phyloP scores from a whole-genome alignment of 768 basidiomycete species.

The Phallus indusiatus region DNA sequence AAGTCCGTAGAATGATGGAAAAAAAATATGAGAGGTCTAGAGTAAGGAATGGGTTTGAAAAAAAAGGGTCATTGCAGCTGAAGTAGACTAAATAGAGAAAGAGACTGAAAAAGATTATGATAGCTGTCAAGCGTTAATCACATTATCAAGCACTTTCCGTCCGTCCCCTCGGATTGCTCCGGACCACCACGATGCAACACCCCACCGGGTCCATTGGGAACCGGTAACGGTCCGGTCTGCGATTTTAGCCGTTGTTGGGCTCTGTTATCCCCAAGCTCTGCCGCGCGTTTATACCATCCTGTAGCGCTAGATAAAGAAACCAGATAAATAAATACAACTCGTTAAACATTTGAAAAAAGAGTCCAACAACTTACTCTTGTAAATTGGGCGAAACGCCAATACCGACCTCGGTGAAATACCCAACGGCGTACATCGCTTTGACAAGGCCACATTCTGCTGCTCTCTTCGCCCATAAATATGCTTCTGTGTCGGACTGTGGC shows the following conservation, averaged over 20 bases:
- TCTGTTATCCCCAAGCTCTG: conserved; percentile 90
- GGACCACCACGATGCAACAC: conserved; percentile 49
- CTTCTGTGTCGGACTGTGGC: conserved; percentile 97
- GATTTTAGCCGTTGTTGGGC: conserved; percentile 75
- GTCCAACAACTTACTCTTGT: conserved; percentile 43
- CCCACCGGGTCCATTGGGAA: conserved; percentile 52
- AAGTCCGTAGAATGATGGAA: too few relatives aligned
- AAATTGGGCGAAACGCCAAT: conserved; percentile 66
- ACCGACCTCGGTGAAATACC: conserved; percentile 95
- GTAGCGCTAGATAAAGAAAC: conserved; percentile 41
- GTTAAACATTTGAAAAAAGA: conserved; percentile 4
- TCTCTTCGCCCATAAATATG: conserved; percentile 93
- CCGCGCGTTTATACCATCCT: conserved; percentile 80
- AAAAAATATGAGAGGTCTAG: too few relatives aligned
- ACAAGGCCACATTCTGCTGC: conserved; percentile 86
- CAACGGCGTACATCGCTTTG: conserved; percentile 97
- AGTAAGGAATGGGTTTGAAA: too few relatives aligned
- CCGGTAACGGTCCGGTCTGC: conserved; percentile 39
- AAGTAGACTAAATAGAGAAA: too few relatives aligned
- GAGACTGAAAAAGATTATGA: neutral
- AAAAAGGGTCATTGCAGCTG: too few relatives aligned
- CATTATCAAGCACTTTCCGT: conserved; percentile 31
- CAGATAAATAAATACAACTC: neutral
- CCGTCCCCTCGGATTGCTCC: conserved; percentile 26
- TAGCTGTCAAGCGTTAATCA: neutral